Evolutionary conservation across 1,139 yeast species (phyloP), one percentile per base, ranked within the genome.

Genomic region (Yamadazyma diddensiae): DNA sequence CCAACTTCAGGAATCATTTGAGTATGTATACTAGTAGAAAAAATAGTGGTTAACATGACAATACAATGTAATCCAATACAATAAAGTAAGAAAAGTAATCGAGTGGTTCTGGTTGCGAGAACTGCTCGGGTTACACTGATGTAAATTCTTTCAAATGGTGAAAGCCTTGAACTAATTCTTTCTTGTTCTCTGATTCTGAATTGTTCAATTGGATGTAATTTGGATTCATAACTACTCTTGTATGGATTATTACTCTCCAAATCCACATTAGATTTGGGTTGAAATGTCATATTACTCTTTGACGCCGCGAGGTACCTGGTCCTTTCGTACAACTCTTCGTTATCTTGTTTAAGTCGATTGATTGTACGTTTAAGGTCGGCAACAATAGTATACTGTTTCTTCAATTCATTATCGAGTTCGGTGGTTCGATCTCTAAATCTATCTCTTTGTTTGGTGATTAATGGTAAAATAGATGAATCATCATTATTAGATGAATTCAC

Each of bases 391-490:
- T 70, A 68, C 43, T 74, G 79, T 45, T 76, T 77, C 50, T 85
- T 79, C 29, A 81, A 53, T 47, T 87, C 95, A 34, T 83, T 84
- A 53, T 92, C 97, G 32, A 92, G 68, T 51, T 87, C 96, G 35
- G 73, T 75, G 48, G 83, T 87, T 37, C 90, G 73, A 19, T 77
- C 75, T 47, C 94, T 77, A 66, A 90, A 88, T 42, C 97, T 68
- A 55, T 92, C 97, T 55, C 98, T 77, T 60, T 92, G 98, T 50
- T 92, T 90, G 15, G 97, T 88, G 20, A 92, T 79, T 33, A 92
- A 87, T 1, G 95, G 95, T 29, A 92, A 61, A 25, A 92, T 81
- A 26, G 72, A 62, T 32, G 60, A 69, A 10, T 50, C 46, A 10
- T 32, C 51, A 24, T 30, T 48, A 17, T 31, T 34, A 36, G 15